phyloP scores from a whole-genome alignment of 192 early-diverging fungal genomes.

The Neocallimastix lanati region DNA sequence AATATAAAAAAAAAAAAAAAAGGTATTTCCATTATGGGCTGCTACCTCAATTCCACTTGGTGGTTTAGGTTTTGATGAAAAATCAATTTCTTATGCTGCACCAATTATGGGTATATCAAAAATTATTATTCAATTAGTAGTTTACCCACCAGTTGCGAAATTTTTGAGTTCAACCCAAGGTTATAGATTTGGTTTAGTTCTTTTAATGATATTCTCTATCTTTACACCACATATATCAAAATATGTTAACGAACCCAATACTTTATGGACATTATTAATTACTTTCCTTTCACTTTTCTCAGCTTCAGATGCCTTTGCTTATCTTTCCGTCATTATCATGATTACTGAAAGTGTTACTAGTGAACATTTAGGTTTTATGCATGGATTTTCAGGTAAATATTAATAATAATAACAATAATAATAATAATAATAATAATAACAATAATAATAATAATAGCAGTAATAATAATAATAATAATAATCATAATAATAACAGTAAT shows the following conservation, averaged over 20 bases:
- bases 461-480: no score
- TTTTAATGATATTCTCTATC: not conserved
- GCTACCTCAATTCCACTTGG: not conserved
- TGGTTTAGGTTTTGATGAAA: not conserved
- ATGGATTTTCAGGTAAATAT: not conserved
- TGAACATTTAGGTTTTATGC: not conserved
- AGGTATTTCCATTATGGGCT: not conserved
- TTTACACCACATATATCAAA: not conserved
- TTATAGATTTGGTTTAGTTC: not conserved
- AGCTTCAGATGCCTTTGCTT: not conserved
- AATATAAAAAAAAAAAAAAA: not conserved
- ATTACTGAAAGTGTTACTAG: not conserved
- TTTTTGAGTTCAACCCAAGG: not conserved
- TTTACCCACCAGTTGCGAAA: not conserved
- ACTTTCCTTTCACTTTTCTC: not conserved
- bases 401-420: no score
- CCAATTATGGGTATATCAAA: not conserved
- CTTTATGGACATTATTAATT: not conserved
- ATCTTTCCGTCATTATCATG: not conserved
- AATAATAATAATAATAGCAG: no score
- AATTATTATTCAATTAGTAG: not conserved
- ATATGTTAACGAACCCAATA: not conserved
- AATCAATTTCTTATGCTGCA: not conserved
- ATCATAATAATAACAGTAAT: no score
- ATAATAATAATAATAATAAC: not conserved